Conservation (phyloP, 495 filamentous ascomycete genomes). For the Penicillium daleae region DNA sequence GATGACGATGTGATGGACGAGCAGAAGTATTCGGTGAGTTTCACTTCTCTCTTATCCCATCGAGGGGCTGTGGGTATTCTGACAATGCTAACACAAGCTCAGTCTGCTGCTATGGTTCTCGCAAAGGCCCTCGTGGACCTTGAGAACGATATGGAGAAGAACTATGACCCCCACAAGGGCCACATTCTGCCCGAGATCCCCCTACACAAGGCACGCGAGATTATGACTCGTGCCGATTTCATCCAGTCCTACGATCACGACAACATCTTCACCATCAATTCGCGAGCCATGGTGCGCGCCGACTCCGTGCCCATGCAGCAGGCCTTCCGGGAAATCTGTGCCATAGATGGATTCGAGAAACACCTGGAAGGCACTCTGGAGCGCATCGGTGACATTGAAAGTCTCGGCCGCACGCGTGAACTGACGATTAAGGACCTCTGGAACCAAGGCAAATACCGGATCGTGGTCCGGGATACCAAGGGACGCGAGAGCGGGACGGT, state of each 20-base stretch:
- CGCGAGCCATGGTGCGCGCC: constrained; percentile 82
- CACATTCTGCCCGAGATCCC: constrained; percentile 82
- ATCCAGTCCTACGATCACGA: constrained; percentile 89
- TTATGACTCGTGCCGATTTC: constrained; percentile 97
- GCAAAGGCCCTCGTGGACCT: constrained; percentile 85
- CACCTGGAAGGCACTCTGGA: constrained; percentile 81
- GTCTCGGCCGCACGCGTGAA: constrained; percentile 87
- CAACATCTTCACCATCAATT: constrained; percentile 95
- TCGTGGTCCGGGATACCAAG: constrained; percentile 58
- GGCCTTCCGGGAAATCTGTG: constrained; percentile 83
- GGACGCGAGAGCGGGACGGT: constrained; percentile 49
- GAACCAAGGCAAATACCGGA: constrained; percentile 78
- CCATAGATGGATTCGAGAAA: constrained; percentile 71
- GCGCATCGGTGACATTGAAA: constrained; percentile 88
- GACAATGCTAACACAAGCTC: constrained; percentile 12
- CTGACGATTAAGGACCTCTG: constrained; percentile 84
- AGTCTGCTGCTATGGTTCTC: constrained; percentile 91
- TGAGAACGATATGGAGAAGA: constrained; percentile 67
- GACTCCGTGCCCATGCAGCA: constrained; percentile 96
- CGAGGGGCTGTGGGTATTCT: neutral
- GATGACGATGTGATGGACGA: constrained; percentile 99
- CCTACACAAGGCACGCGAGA: constrained; percentile 80
- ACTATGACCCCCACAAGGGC: constrained; percentile 64
- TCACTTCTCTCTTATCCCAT: neutral
- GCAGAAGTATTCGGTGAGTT: constrained; percentile 85